phyloP scores from a whole-genome alignment of 2,329 filamentous ascomycete genomes.

The Ceratocystis cubensis region DNA sequence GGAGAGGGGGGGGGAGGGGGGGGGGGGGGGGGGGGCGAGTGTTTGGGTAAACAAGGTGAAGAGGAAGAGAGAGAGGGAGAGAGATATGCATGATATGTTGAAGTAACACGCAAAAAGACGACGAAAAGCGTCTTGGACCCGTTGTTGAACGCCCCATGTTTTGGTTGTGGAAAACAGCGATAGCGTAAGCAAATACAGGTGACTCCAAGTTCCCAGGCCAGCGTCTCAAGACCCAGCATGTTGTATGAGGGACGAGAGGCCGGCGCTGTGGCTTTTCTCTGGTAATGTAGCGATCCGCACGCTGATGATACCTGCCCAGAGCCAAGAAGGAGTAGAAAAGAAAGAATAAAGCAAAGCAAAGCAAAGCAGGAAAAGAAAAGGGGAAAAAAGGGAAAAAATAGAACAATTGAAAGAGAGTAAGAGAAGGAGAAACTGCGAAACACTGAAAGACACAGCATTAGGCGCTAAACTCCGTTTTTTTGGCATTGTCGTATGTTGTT shows the following conservation, averaged over 20 bases:
- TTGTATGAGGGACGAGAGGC: slow-evolving; percentile 47
- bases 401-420: neutral
- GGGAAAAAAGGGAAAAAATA: neutral
- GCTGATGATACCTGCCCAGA: slow-evolving; percentile 20
- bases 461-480: neutral
- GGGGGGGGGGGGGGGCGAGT: slow-evolving; percentile 15
- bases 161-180: slow-evolving; percentile 80
- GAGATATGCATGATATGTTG: slow-evolving; percentile 24
- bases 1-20: no score
- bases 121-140: slow-evolving; percentile 54
- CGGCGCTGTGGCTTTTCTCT: slow-evolving; percentile 21
- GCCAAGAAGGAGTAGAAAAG: slow-evolving; percentile 21
- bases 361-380: neutral
- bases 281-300: slow-evolving; percentile 22
- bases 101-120: slow-evolving; percentile 31
- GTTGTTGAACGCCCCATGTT: slow-evolving; percentile 68
- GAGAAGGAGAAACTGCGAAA: neutral
- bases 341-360: slow-evolving; percentile 8
- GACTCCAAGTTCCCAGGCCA: slow-evolving; percentile 43
- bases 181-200: slow-evolving; percentile 50
- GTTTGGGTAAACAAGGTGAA: slow-evolving; percentile 22
- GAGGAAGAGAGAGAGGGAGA: slow-evolving; percentile 26
- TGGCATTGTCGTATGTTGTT: slow-evolving; percentile 15
- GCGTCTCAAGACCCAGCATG: slow-evolving; percentile 42
- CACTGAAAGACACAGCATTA: neutral